Evolutionary conservation across 73 alveolate genomes (phyloP).

Genomic region (Paraurostyla sp.): DNA sequence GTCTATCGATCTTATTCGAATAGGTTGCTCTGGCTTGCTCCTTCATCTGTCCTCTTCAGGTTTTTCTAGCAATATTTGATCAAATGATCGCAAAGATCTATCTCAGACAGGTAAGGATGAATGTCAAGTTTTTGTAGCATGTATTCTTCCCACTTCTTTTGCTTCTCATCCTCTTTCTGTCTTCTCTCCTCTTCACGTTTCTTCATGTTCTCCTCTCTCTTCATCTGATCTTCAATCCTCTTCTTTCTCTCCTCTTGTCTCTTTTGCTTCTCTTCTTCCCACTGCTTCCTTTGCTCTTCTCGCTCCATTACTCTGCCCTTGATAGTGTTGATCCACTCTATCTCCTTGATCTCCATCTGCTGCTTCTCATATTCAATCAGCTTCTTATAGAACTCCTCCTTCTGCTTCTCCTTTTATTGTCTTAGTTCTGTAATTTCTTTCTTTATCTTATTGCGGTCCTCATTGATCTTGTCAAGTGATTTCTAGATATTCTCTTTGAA

Average conservation of each 20-base stretch:
- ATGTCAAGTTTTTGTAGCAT: slow-evolving; percentile 36
- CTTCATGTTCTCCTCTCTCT: slow-evolving; percentile 35
- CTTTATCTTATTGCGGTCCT: not conserved
- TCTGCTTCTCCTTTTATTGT: not conserved
- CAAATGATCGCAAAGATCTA: slow-evolving; percentile 48
- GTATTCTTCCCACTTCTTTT: slow-evolving; percentile 57
- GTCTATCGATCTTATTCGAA: not conserved
- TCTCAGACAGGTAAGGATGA: slow-evolving; percentile 53
- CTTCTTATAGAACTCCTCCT: slow-evolving; percentile 58
- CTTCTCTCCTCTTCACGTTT: slow-evolving; percentile 55
- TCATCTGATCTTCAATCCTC: slow-evolving; percentile 26
- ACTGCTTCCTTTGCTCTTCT: slow-evolving; percentile 10
- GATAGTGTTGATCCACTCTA: slow-evolving; percentile 12
- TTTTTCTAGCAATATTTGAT: slow-evolving; percentile 43
- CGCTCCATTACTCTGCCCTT: slow-evolving; percentile 25
- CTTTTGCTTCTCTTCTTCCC: slow-evolving; percentile 51
- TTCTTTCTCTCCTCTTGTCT: slow-evolving; percentile 42
- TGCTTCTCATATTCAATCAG: slow-evolving; percentile 53
- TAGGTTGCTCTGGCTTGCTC: not conserved
- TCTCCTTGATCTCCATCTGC: slow-evolving; percentile 17
- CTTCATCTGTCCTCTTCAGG: not conserved
- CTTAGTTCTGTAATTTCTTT: slow-evolving; percentile 9
- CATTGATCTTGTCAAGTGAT: slow-evolving; percentile 35
- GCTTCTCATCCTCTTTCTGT: slow-evolving; percentile 39
- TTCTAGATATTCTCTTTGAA: not conserved